Evolutionary conservation across 805 yeast genomes (phyloP), one percentile per base, ranked within the genome.

Genomic region (Ogataea populi-albae): DNA sequence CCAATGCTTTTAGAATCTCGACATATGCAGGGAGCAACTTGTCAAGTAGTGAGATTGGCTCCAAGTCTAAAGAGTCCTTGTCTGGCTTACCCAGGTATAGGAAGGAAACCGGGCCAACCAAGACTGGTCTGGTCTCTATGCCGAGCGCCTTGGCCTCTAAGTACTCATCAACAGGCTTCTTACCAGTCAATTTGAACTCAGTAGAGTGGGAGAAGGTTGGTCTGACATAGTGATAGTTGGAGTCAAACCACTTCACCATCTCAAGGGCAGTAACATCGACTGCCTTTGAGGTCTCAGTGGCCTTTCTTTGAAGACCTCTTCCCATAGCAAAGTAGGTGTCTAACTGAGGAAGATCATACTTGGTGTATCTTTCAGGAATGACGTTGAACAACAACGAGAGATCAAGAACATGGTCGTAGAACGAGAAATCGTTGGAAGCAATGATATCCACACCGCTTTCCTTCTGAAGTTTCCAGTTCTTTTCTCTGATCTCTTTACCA

Each of bases 181-280:
- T 73, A 62, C 96, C 95, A 69, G 83, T 87, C 68, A 93, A 84
- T 77, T 93, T 89, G 86, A 93, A 93, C 61, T 81, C 81, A 49
- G 97, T 91, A 54, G 87, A 77, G 77, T 88, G 81, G 39, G 96
- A 85, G 77, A 93, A 89, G 54, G 98, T 93, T 69, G 98, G 98
- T 78, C 98, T 86, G 61, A 93, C 98, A 69, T 93, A 93, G 73
- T 93, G 98, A 86, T 93, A 93, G 87, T 93, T 93, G 50, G 97
- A 86, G 72, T 93, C 98, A 59, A 93, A 93, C 98, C 98, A 93
- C 78, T 93, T 93, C 57, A 93, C 98, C 98, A 93, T 93, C 79
- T 93, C 95, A 65, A 87, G 78, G 58, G 98, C 98, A 47, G 98
- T 91, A 45, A 93, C 98, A 69, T 93, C 98, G 55, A 93, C 96